phyloP scores from a whole-genome alignment of 208 protist genomes.

The Trypanosoma theileri region DNA sequence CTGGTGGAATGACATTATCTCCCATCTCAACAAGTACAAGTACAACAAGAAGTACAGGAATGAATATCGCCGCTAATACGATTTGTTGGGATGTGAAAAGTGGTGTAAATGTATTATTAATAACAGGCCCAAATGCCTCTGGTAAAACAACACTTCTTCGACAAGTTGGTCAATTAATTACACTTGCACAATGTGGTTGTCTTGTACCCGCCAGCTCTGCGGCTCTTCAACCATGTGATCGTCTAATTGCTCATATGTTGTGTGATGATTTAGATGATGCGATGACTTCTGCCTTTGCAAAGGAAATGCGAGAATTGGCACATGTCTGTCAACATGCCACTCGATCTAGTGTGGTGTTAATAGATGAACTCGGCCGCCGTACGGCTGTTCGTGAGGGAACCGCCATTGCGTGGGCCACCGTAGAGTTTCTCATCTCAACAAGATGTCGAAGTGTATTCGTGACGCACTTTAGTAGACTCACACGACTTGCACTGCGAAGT shows the following conservation, averaged over 20 bases:
- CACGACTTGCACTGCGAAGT: slow-evolving; percentile 17
- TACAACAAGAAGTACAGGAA: too few species aligned
- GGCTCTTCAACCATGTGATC: slow-evolving; percentile 62
- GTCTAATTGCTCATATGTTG: slow-evolving; percentile 79
- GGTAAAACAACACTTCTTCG: slow-evolving; percentile 95
- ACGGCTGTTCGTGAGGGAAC: slow-evolving; percentile 94
- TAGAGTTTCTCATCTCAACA: slow-evolving; percentile 57
- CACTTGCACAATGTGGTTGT: slow-evolving; percentile 92
- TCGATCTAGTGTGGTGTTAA: slow-evolving; percentile 90
- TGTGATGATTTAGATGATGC: slow-evolving; percentile 70
- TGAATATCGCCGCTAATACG: slow-evolving; percentile 34
- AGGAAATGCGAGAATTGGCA: slow-evolving; percentile 73
- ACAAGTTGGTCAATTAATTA: slow-evolving; percentile 84
- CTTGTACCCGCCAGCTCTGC: slow-evolving; percentile 78
- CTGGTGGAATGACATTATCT: slow-evolving; percentile 10
- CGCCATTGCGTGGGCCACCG: slow-evolving; percentile 94
- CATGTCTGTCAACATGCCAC: slow-evolving; percentile 87
- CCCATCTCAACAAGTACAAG: too few species aligned
- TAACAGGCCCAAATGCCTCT: slow-evolving; percentile 92
- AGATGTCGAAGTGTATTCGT: slow-evolving; percentile 33
- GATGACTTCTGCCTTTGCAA: slow-evolving; percentile 60
- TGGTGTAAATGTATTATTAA: slow-evolving; percentile 53
- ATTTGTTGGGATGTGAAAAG: slow-evolving; percentile 22
- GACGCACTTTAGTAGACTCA: slow-evolving; percentile 45
- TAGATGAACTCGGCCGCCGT: slow-evolving; percentile 98